Evolutionary conservation across 345 rosid genomes (phyloP).

Genomic region (Gossypium herbaceum): DNA sequence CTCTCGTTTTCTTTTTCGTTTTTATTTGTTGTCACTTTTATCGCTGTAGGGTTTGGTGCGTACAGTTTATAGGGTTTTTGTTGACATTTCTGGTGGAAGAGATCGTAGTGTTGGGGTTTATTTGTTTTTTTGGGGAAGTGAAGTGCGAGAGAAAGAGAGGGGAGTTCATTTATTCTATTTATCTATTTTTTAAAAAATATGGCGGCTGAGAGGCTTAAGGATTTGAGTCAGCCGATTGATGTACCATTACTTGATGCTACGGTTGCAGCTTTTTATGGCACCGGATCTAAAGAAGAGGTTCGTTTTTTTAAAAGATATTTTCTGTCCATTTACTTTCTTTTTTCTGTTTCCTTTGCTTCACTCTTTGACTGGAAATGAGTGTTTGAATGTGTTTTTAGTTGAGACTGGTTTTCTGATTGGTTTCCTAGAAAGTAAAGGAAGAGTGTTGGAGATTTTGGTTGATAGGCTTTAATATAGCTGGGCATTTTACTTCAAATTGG

Average conservation of each 20-base stretch:
- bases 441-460: background rate
- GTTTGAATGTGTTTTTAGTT: background rate
- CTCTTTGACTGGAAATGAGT: background rate
- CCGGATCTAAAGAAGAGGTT: slow-evolving; percentile 99
- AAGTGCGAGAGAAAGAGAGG: slow-evolving; percentile 9
- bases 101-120: slow-evolving; percentile 1
- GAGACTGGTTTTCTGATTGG: background rate
- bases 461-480: slow-evolving; percentile 19
- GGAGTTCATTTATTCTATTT: slow-evolving; percentile 91
- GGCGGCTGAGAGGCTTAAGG: slow-evolving; percentile 97
- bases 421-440: slow-evolving; percentile 1
- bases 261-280: slow-evolving; percentile 99
- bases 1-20: no score
- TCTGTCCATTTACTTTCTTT: slow-evolving; percentile 49
- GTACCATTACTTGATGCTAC: slow-evolving; percentile 89
- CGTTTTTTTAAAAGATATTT: background rate
- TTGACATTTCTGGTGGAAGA: background rate
- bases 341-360: background rate
- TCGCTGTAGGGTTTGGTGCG: slow-evolving; percentile 27
- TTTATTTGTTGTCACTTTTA: background rate
- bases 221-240: slow-evolving; percentile 94
- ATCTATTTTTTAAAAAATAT: slow-evolving; percentile 34
- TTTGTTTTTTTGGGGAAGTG: background rate
- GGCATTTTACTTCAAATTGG: background rate
- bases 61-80: slow-evolving; percentile 29